These are phyloP conservation scores for Sanghuangporus sanghuang DNA, from an alignment of 1,284 basidiomycete species.

Conservation along the genomic window DNA sequence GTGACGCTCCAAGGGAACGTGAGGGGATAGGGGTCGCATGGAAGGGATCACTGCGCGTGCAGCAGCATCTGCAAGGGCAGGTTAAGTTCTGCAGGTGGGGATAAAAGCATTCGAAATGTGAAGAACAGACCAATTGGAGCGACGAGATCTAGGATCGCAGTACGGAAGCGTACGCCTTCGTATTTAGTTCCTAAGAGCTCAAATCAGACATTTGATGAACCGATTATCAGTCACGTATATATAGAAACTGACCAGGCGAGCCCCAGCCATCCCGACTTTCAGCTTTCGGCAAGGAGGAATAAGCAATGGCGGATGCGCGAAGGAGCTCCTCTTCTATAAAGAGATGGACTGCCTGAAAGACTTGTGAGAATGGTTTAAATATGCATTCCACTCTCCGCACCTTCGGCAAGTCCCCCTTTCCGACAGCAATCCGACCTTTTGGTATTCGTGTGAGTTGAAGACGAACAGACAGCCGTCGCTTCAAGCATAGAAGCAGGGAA, in stretches of 20 bases:
- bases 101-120: neutral
- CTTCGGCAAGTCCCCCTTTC: constrained; percentile 65
- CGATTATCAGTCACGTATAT: neutral
- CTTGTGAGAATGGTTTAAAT: neutral
- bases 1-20: constrained; percentile 68
- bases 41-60: constrained; percentile 61
- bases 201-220: neutral
- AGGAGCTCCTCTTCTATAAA: constrained; percentile 78
- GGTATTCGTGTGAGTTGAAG: constrained; percentile 64
- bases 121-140: constrained; percentile 51
- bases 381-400: constrained; percentile 35
- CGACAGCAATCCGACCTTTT: constrained; percentile 59
- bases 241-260: constrained; percentile 47
- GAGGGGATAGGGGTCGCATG: constrained; percentile 54
- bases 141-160: constrained; percentile 60
- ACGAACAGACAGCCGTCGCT: constrained; percentile 60
- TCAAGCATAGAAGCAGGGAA: constrained; percentile 58
- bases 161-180: constrained; percentile 56
- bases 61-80: constrained; percentile 43
- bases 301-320: constrained; percentile 69
- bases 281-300: constrained; percentile 71
- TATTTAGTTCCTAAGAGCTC: constrained; percentile 56
- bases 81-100: neutral
- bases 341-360: constrained; percentile 56
- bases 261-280: constrained; percentile 80